Evolutionary conservation across 169 alveolate genomes (phyloP), one percentile per base, ranked within the genome.

Genomic region (Cryptosporidium viatorum): DNA sequence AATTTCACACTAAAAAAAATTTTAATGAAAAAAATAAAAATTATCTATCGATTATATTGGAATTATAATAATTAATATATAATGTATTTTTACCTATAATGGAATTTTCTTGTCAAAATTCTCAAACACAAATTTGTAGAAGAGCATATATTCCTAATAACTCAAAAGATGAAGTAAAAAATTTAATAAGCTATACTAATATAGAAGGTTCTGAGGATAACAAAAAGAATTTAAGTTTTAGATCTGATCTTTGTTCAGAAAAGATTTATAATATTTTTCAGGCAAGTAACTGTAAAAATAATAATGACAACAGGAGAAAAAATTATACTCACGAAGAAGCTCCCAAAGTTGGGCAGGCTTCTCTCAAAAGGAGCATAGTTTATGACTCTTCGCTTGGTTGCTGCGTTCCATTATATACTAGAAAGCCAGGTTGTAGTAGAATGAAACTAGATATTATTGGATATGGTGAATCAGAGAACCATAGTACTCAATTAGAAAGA

Each of bases 371-470:
- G 29, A 59, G 58, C 39, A 29, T 73, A 59, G 59, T 73, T 12
- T 73, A 52, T 37, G 86, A 73, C 33, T 35, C 86, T 12, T 35
- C 70, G 3, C 33, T 59, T 10, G 86, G 86, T 16, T 55, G 71
- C 7, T 73, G 86, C 55, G 86, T 73, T 23, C 70, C 70, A 18
- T n/a, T 73, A 21, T 73, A 73, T 73, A 73, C 86, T 31, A 73
- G 86, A 58, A 73, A 39, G 65, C 71, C 86, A 6, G 86, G 86
- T 14, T 73, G 86, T 59, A 68, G 71, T 5, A 73, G 86, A 73
- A 55, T 73, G 71, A 73, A 73, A 39, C 18, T 73, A 33, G 86
- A 73, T 37, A 55, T 73, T n/a, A 73, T 73, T 55, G 86, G 65
- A 18, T 73, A 73, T 73, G 86, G 86, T 29, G 65, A 59, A 23